These are phyloP conservation scores for Diddensiella santjacobensis DNA, from an alignment of 805 yeast species.

Conservation along the genomic window DNA sequence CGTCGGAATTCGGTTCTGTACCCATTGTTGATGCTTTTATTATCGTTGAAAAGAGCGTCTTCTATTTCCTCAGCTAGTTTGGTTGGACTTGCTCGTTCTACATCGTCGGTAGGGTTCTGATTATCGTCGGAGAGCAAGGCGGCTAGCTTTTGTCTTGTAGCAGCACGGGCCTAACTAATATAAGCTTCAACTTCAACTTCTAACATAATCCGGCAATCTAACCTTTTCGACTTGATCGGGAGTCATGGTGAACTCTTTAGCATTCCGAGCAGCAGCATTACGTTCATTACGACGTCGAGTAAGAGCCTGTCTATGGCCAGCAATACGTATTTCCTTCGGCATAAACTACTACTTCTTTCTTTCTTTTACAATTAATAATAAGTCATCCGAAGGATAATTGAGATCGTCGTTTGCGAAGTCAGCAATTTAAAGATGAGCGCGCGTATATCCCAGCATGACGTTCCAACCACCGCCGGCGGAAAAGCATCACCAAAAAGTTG, in stretches of 20 bases:
- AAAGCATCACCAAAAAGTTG: no score
- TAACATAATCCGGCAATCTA: no score
- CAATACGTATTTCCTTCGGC: conserved; percentile 2
- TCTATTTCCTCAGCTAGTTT: conserved; percentile 27
- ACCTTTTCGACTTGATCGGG: conserved; percentile 17
- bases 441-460: neutral
- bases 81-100: neutral
- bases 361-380: no score
- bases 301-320: conserved; percentile 9
- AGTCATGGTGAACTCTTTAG: conserved; percentile 4
- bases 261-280: neutral
- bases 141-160: conserved; percentile 12
- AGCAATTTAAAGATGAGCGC: no score
- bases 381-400: no score
- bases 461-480: no score
- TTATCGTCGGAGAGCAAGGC: conserved; percentile 6
- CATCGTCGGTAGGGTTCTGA: neutral
- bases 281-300: conserved; percentile 6
- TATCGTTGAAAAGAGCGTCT: conserved; percentile 19
- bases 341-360: no score
- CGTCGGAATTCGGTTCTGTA: conserved; percentile 32
- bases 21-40: conserved; percentile 20
- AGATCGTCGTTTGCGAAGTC: no score
- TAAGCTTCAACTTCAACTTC: conserved; percentile 4
- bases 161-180: conserved; percentile 13